Conservation (phyloP, 2,329 filamentous ascomycete species). For the Monosporascus cannonballus region DNA sequence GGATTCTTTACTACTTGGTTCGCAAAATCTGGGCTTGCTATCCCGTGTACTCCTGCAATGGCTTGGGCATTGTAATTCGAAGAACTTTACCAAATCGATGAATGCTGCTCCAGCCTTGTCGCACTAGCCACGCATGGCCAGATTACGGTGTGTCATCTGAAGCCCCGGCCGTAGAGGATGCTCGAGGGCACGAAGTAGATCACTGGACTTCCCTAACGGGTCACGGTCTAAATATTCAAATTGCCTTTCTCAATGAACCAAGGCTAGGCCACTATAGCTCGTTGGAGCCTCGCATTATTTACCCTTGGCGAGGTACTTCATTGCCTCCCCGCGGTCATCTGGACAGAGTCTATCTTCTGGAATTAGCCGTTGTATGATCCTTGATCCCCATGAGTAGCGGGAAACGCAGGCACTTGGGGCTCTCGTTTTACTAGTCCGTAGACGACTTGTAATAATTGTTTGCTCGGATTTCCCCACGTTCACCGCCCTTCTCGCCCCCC, state of each 20-base stretch:
- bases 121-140: slow-evolving; percentile 44
- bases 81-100: no score
- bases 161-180: slow-evolving; percentile 11
- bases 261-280: slow-evolving; percentile 26
- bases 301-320: not conserved
- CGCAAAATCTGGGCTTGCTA: no score
- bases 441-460: slow-evolving; percentile 18
- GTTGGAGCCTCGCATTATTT: slow-evolving; percentile 6
- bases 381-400: slow-evolving; percentile 12
- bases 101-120: no score
- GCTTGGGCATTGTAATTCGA: no score
- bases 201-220: slow-evolving; percentile 23
- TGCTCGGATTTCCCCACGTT: slow-evolving; percentile 29
- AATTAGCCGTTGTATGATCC: slow-evolving; percentile 13
- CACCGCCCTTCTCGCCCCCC: slow-evolving; percentile 36
- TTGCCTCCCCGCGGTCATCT: not conserved
- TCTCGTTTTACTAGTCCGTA: slow-evolving; percentile 16
- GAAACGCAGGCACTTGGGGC: slow-evolving; percentile 1
- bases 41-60: no score
- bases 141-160: slow-evolving; percentile 28
- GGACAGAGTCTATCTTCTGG: slow-evolving; percentile 7
- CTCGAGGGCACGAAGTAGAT: slow-evolving; percentile 25
- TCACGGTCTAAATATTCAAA: slow-evolving; percentile 27
- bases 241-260: slow-evolving; percentile 26
- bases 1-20: no score